Conservation (phyloP, 2,329 filamentous ascomycete species). For the Corynespora cassiicola region DNA sequence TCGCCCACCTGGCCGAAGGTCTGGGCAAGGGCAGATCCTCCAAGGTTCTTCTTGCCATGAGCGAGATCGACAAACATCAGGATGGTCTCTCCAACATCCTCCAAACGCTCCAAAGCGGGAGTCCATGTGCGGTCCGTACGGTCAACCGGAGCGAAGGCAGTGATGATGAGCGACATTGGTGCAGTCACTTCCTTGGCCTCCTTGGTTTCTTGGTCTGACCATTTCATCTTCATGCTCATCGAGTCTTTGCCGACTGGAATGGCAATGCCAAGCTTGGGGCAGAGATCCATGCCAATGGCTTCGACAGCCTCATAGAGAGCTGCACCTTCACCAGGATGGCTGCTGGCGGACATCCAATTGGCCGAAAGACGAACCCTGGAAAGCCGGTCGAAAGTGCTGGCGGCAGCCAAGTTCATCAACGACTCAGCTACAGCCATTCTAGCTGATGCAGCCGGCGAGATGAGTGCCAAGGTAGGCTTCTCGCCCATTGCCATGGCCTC, state of each 20-base stretch:
- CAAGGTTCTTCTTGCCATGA: slow-evolving; percentile 78
- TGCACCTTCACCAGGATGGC: slow-evolving; percentile 89
- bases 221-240: slow-evolving; percentile 98
- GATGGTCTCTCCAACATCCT: slow-evolving; percentile 87
- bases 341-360: slow-evolving; percentile 99
- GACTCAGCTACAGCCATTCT: slow-evolving; percentile 96
- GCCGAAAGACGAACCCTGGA: slow-evolving; percentile 86
- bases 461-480: slow-evolving; percentile 85
- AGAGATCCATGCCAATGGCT: slow-evolving; percentile 91
- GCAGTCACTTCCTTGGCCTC: slow-evolving; percentile 86
- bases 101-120: slow-evolving; percentile 79
- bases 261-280: slow-evolving; percentile 85
- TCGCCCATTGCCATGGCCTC: slow-evolving; percentile 99
- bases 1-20: slow-evolving; percentile 86
- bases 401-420: slow-evolving; percentile 90
- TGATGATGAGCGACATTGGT: slow-evolving; percentile 88
- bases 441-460: slow-evolving; percentile 87
- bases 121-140: slow-evolving; percentile 92
- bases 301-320: slow-evolving; percentile 92
- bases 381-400: slow-evolving; percentile 74
- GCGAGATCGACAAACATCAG: slow-evolving; percentile 93
- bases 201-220: slow-evolving; percentile 74
- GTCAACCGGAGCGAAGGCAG: slow-evolving; percentile 85
- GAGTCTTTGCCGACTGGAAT: slow-evolving; percentile 99
- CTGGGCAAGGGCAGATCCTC: slow-evolving; percentile 90